phyloP scores from a whole-genome alignment of 257 asterid genomes.

The Apocynum venetum region DNA sequence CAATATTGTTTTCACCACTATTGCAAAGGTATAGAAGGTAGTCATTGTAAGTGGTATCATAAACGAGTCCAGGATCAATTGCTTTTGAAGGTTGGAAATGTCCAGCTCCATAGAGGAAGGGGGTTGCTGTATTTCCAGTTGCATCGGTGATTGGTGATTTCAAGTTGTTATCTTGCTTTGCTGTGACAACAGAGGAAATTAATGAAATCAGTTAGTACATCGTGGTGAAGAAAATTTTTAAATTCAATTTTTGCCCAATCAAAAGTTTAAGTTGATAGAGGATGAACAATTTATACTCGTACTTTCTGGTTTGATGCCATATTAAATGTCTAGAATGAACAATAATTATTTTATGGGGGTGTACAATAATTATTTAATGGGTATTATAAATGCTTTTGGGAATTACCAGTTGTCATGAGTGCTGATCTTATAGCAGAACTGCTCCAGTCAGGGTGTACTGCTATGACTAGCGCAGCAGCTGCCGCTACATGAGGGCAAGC shows the following conservation, averaged over 20 bases:
- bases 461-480: slow-evolving; percentile 59
- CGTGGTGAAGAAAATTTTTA: too few relatives aligned
- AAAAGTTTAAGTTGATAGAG: too few relatives aligned
- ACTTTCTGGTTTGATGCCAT: too few relatives aligned
- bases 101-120: slow-evolving; percentile 53
- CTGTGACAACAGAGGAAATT: slow-evolving; percentile 37
- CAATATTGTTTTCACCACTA: slow-evolving; percentile 5
- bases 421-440: slow-evolving; percentile 65
- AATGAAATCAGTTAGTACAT: not conserved
- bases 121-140: not conserved
- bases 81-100: slow-evolving; percentile 62
- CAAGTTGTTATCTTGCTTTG: slow-evolving; percentile 19
- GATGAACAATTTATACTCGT: too few relatives aligned
- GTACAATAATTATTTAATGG: too few relatives aligned
- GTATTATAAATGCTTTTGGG: slow-evolving; percentile 18
- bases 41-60: slow-evolving; percentile 47
- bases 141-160: slow-evolving; percentile 6
- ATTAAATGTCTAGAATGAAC: too few relatives aligned
- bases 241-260: too few relatives aligned
- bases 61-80: slow-evolving; percentile 61
- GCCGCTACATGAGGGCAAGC: slow-evolving; percentile 85
- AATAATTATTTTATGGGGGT: too few relatives aligned
- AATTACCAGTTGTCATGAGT: slow-evolving; percentile 67
- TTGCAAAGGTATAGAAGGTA: slow-evolving; percentile 49
- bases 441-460: slow-evolving; percentile 57